These are phyloP conservation scores for Melampsora larici-populina DNA, from an alignment of 1,284 basidiomycete genomes.

Conservation along the genomic window DNA sequence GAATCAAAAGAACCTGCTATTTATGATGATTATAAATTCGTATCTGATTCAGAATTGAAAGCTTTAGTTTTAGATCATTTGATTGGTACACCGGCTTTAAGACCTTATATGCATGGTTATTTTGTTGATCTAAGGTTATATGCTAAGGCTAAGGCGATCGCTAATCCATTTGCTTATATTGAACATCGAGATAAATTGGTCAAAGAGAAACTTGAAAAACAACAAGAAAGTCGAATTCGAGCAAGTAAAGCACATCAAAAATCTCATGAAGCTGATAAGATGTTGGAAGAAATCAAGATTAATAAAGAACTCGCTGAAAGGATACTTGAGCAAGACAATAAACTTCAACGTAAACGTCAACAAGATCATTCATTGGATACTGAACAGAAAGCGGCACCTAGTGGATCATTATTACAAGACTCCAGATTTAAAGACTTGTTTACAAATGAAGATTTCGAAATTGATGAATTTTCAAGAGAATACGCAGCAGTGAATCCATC, in stretches of 20 bases:
- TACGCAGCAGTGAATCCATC: conserved; percentile 89
- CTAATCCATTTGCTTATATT: conserved; percentile 91
- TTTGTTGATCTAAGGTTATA: conserved; percentile 93
- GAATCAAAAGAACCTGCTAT: conserved; percentile 58
- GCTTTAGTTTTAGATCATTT: conserved; percentile 89
- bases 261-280: conserved; percentile 53
- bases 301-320: conserved; percentile 90
- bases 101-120: conserved; percentile 99
- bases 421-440: conserved; percentile 87
- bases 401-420: conserved; percentile 67
- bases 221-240: conserved; percentile 88
- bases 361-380: conserved; percentile 59
- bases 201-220: conserved; percentile 82
- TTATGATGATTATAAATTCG: conserved; percentile 97
- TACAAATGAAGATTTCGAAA: conserved; percentile 87
- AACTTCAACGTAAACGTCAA: conserved; percentile 58
- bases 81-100: conserved; percentile 86
- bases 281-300: conserved; percentile 65
- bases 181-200: conserved; percentile 87
- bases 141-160: conserved; percentile 88
- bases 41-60: conserved; percentile 80
- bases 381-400: conserved; percentile 45
- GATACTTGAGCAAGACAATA: conserved; percentile 70
- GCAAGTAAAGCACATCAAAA: conserved; percentile 62
- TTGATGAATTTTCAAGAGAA: conserved; percentile 82